Conservation (phyloP, 2,329 filamentous ascomycete species). For the Claviceps paspali region DNA sequence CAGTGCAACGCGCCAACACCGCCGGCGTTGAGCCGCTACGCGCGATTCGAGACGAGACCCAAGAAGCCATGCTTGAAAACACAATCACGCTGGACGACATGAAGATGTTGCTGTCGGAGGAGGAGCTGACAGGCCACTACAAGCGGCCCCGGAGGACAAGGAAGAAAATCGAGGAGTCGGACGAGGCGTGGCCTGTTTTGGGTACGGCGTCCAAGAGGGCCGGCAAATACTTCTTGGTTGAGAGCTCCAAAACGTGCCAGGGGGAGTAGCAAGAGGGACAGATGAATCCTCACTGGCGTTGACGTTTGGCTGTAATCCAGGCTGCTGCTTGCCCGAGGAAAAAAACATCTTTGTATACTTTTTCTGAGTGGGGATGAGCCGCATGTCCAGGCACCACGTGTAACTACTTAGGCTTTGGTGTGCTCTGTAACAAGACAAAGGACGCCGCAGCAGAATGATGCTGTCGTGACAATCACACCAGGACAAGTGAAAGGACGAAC, state of each 20-base stretch:
- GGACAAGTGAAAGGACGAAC: no score
- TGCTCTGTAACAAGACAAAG: no score
- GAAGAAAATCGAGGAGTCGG: conserved; percentile 20
- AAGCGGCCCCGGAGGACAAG: conserved; percentile 25
- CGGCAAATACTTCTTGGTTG: conserved; percentile 65
- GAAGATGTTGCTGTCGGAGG: conserved; percentile 38
- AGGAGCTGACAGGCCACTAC: conserved; percentile 45
- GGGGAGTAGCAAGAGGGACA: conserved; percentile 4
- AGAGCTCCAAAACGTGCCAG: conserved; percentile 33
- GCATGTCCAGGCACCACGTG: no score
- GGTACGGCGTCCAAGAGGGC: conserved; percentile 48
- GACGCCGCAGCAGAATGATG: no score
- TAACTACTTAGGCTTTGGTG: no score
- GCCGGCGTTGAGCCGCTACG: conserved; percentile 55
- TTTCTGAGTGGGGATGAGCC: no score
- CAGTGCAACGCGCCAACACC: conserved; percentile 69
- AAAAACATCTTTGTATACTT: no score
- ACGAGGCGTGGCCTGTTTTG: conserved; percentile 58
- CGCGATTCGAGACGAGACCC: conserved; percentile 69
- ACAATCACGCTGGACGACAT: conserved; percentile 45
- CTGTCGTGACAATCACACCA: no score
- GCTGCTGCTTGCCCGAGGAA: no score
- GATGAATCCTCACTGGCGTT: no score
- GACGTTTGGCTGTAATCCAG: no score
- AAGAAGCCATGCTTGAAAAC: conserved; percentile 40